Percentiles rank a stretch among this genome's conserved stretches.
These are phyloP conservation scores for Wickerhamiella alocasiicola DNA, from an alignment of 805 yeast genomes.

Conservation along the genomic window DNA sequence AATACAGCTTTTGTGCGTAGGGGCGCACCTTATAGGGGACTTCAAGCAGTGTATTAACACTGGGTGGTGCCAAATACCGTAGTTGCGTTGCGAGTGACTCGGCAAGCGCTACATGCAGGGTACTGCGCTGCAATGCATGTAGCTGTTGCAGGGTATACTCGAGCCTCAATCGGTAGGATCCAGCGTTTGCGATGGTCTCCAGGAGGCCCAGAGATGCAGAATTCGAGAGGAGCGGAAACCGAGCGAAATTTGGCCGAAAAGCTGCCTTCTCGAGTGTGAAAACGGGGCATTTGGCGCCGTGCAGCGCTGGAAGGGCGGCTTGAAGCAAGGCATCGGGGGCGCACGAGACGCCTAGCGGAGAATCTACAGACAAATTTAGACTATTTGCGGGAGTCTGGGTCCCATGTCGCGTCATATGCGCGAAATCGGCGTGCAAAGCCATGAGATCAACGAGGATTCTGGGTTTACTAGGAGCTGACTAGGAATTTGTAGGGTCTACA, in stretches of 20 bases:
- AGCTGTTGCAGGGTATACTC: slow-evolving; percentile 9
- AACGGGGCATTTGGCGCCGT: neutral
- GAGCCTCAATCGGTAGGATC: slow-evolving; percentile 13
- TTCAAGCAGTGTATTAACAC: neutral
- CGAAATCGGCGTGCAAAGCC: too few species aligned
- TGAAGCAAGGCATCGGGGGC: neutral
- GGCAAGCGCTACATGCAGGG: slow-evolving; percentile 11
- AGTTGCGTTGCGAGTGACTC: slow-evolving; percentile 10
- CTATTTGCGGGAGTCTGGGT: too few species aligned
- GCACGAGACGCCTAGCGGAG: too few species aligned
- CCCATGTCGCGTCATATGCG: too few species aligned
- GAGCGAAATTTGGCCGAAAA: neutral
- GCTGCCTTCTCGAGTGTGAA: neutral
- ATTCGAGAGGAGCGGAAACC: neutral
- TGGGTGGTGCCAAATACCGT: neutral
- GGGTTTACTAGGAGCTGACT: too few species aligned
- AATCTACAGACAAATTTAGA: too few species aligned
- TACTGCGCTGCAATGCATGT: neutral
- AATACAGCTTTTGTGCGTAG: neutral
- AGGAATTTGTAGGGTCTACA: too few species aligned
- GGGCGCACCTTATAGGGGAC: neutral
- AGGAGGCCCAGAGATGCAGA: slow-evolving; percentile 1
- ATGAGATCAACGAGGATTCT: too few species aligned
- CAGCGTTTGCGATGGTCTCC: slow-evolving; percentile 2
- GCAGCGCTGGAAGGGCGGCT: neutral